Percentiles rank a stretch among this genome's conserved stretches.
Evolutionary conservation across 495 filamentous ascomycete species (phyloP).

Genomic region (Cudoniella acicularis): DNA sequence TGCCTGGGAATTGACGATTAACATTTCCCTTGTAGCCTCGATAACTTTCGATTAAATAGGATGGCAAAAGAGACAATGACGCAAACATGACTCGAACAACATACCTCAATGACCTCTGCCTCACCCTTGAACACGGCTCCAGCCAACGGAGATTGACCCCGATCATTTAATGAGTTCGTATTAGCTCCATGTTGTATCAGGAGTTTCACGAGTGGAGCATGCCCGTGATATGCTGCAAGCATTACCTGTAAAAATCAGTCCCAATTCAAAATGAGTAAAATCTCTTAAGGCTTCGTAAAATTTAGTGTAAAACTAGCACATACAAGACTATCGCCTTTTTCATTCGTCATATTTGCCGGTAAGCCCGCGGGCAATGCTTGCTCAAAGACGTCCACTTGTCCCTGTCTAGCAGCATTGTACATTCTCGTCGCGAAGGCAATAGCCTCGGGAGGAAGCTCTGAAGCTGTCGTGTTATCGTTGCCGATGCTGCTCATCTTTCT

Average conservation of each 20-base stretch:
- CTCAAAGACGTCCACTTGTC: slow-evolving; percentile 42
- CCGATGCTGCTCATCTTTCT: background rate
- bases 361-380: slow-evolving; percentile 49
- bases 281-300: no score
- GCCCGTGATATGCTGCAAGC: slow-evolving; percentile 54
- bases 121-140: slow-evolving; percentile 56
- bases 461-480: background rate
- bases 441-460: slow-evolving; percentile 41
- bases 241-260: slow-evolving; percentile 52
- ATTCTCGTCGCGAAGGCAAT: slow-evolving; percentile 47
- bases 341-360: slow-evolving; percentile 51
- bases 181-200: slow-evolving; percentile 48
- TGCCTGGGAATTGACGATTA: slow-evolving; percentile 20
- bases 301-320: slow-evolving; percentile 17
- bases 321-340: slow-evolving; percentile 53
- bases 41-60: no score
- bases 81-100: no score
- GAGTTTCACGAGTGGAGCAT: slow-evolving; percentile 44
- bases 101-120: slow-evolving; percentile 41
- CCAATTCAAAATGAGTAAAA: no score
- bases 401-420: slow-evolving; percentile 49
- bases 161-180: slow-evolving; percentile 49
- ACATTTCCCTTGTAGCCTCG: no score
- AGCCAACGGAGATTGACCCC: slow-evolving; percentile 50
- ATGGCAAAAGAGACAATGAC: no score